Evolutionary conservation across 371 early-diverging fungal species (phyloP), one percentile per base, ranked within the genome.

Genomic region (Lichtheimia hyalospora): DNA sequence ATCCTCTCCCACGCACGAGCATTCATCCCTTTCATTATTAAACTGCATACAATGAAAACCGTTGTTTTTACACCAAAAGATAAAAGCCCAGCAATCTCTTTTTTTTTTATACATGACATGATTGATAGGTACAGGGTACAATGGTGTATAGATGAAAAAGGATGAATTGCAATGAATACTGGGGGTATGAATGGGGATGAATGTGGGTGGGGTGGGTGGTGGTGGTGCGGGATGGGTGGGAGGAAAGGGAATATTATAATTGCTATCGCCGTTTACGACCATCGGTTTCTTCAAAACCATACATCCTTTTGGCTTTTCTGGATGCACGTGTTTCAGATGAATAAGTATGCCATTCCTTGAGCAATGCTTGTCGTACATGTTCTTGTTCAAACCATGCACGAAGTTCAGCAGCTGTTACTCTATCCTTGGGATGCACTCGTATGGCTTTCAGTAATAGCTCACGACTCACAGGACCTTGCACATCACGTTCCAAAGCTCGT

Each of bases 401-500:
- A 7, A 88, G 55, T 49, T 81, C 74, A 44, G 66, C 57, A 0
- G 83, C 75, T 3, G 73, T 83, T 28, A 61, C 75, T 14, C 88
- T 69, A 20, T 82, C 82, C 43, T 79, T 77, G 0, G 88, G 82
- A 23, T 66, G 48, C 0, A 80, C 79, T 12, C 72, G 76, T 34
- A 88, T 52, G 54, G 82, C 83, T 23, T 68, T 73, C 16, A 83
- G 63, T 14, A 88, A 44, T 10, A 88, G 44, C 15, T 82, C 72
- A 0, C 83, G 71, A 24, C 84, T 85, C 3, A 61, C 55, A 16
- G 62, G 67, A 1, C 88, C 88, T 14, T 64, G 69, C 0, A 88
- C 77, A 42, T 84, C 82, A 1, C 68, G 66, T 61, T 86, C 84
- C 2, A 86, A 62, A 24, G 82, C 79, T 41, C 80, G 73, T 50